Evolutionary conservation across 345 rosid genomes (phyloP).

Genomic region (Physaria fendleri): DNA sequence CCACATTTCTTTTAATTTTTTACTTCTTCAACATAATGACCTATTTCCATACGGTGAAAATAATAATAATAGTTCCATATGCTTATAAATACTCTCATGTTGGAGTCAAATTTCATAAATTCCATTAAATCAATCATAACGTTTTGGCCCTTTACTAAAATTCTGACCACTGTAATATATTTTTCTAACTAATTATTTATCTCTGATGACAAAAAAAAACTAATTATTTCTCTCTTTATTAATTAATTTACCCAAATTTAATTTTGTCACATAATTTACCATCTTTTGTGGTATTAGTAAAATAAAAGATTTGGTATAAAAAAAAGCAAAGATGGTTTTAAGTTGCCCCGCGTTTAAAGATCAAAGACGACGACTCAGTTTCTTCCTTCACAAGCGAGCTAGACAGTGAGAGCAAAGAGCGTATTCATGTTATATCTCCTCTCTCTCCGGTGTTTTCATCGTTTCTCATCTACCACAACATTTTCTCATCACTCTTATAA

Average conservation of each 20-base stretch:
- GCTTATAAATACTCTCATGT: not conserved
- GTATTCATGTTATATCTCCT: constrained; percentile 4
- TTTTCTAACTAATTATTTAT: no score
- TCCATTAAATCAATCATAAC: not conserved
- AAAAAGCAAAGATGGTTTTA: constrained; percentile 3
- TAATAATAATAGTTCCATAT: not conserved
- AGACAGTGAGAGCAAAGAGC: not conserved
- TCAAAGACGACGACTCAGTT: constrained; percentile 33
- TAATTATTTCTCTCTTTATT: no score
- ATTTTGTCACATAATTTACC: no score
- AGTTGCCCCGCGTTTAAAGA: constrained; percentile 34
- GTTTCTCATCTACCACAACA: constrained; percentile 30
- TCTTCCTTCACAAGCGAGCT: constrained; percentile 23
- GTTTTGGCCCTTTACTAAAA: constrained; percentile 11
- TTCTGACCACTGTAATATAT: not conserved
- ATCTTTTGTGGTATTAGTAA: not conserved
- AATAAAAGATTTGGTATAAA: not conserved
- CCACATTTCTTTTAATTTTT: not conserved
- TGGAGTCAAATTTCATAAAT: not conserved
- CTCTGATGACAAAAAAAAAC: no score
- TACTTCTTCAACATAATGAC: not conserved
- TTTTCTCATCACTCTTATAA: not conserved
- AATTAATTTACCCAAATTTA: no score
- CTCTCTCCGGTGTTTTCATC: constrained; percentile 20
- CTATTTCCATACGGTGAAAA: no score